Evolutionary conservation across 345 rosid genomes (phyloP).

Genomic region (Linum usitatissimum): DNA sequence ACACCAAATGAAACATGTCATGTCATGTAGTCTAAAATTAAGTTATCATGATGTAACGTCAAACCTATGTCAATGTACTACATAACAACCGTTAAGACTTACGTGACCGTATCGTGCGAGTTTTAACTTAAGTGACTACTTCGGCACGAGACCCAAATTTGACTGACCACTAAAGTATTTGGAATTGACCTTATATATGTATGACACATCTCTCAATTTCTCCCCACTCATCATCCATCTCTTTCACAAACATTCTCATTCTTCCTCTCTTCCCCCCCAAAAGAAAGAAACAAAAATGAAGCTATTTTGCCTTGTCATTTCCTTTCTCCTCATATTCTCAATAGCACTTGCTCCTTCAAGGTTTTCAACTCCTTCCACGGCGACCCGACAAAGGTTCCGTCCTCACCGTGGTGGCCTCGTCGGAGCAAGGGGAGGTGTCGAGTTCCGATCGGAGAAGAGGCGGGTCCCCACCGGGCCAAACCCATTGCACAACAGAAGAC

Average conservation of each 20-base stretch:
- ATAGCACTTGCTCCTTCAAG: background rate
- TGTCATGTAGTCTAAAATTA: too few relatives aligned
- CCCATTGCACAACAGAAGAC: constrained; percentile 41
- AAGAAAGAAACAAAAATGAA: too few relatives aligned
- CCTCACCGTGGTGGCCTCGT: background rate
- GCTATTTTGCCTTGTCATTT: background rate
- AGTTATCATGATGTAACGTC: too few relatives aligned
- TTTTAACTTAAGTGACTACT: too few relatives aligned
- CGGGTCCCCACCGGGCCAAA: constrained; percentile 41
- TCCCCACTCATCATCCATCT: background rate
- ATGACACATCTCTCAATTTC: background rate
- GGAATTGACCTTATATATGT: too few relatives aligned
- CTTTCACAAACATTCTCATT: background rate
- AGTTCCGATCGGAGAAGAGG: constrained; percentile 29
- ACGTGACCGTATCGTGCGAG: too few relatives aligned
- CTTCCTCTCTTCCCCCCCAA: too few relatives aligned
- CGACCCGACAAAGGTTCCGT: constrained; percentile 2
- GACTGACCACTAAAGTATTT: too few relatives aligned
- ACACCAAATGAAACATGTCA: too few relatives aligned
- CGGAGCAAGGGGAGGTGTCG: background rate
- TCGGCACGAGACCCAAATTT: too few relatives aligned
- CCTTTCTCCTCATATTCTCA: constrained; percentile 4
- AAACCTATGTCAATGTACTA: too few relatives aligned
- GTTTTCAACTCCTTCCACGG: constrained; percentile 9
- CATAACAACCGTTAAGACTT: too few relatives aligned